Evolutionary conservation across 75 land plant genomes (phyloP), one percentile per base, ranked within the genome.

Genomic region (Picea sitchensis): DNA sequence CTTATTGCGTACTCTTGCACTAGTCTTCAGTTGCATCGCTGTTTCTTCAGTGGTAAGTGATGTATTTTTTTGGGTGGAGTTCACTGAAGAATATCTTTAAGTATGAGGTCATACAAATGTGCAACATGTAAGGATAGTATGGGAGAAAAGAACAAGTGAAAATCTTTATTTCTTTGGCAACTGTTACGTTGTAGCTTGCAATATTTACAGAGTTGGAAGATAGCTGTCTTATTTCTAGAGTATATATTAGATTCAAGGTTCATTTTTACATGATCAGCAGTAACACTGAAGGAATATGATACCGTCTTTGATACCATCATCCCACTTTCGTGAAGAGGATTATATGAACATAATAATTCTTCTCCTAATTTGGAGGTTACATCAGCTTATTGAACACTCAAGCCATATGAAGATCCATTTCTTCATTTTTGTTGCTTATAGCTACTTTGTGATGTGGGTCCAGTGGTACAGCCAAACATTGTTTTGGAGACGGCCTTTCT

Each of bases 1-100:
- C 6, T 80, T 98, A 3, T 87, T 98, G 30, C 98, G 99, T 11
- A 90, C 94, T 41, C 87, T 93, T 80, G 87, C 87, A 51, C 79
- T 98, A 11, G 98, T 93, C 59, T 98, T 95, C 77, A 88, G 96
- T 47, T 90, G 94, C 82, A 80, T 98, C 56, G 94, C 93, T 38
- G 62, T 92, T 71, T 74, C 92, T 18, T 95, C 98, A 58, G 77
- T 95, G 88, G 96, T 95, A 87, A 54, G 88, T 13, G 17, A 38
- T 18, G 18, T 51, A 2, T 9, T 9, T 1, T 51, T 51, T 23
- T 77, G 3, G 3, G 47, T 5, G 26, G 18, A 30, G 38, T 63
- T 32, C 74, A 5, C 15, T 61, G 73, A 21, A 26, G 74, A 61
- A 76, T 18, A 11, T 76, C 7, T 3, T 20, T 18, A 13, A 31